Evolutionary conservation across 768 basidiomycete species (phyloP).

Genomic region (Mrakia blollopis): DNA sequence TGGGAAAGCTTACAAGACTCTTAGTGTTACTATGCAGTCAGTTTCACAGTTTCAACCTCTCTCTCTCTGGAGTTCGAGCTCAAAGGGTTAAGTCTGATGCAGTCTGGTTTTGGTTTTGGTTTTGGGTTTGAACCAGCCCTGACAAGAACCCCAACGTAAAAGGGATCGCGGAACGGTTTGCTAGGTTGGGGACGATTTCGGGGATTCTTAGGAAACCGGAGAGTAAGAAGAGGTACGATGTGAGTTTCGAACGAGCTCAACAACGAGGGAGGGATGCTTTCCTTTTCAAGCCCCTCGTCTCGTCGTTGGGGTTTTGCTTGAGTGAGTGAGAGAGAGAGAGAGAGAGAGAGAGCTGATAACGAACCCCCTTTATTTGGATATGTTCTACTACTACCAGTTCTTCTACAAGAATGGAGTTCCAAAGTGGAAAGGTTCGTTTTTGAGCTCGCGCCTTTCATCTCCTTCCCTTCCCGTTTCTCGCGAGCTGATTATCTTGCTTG

Average conservation of each 20-base stretch:
- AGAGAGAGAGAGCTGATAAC: not conserved
- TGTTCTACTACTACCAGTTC: conserved; percentile 46
- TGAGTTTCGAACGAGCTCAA: conserved; percentile 28
- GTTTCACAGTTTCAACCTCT: not conserved
- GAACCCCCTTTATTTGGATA: not conserved
- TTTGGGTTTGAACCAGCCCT: conserved; percentile 54
- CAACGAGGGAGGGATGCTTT: no score
- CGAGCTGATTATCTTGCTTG: not conserved
- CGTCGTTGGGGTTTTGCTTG: no score
- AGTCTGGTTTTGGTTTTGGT: no score
- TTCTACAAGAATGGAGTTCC: conserved; percentile 98
- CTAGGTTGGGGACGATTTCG: conserved; percentile 80
- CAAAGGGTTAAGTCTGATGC: no score
- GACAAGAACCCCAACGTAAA: conserved; percentile 87
- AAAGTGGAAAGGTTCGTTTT: conserved; percentile 66
- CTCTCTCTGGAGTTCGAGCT: no score
- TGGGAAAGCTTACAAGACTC: conserved; percentile 82
- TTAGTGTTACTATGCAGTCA: conserved; percentile 85
- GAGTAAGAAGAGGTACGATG: conserved; percentile 66
- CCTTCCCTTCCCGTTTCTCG: not conserved
- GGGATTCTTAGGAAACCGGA: conserved; percentile 73
- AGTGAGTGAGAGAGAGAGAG: no score
- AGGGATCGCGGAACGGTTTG: conserved; percentile 78
- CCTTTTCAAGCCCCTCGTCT: not conserved
- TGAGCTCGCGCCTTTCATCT: not conserved